Base-by-base conservation (phyloP, 352 stramenopile species). In the Phytophthora tubulina region DNA sequence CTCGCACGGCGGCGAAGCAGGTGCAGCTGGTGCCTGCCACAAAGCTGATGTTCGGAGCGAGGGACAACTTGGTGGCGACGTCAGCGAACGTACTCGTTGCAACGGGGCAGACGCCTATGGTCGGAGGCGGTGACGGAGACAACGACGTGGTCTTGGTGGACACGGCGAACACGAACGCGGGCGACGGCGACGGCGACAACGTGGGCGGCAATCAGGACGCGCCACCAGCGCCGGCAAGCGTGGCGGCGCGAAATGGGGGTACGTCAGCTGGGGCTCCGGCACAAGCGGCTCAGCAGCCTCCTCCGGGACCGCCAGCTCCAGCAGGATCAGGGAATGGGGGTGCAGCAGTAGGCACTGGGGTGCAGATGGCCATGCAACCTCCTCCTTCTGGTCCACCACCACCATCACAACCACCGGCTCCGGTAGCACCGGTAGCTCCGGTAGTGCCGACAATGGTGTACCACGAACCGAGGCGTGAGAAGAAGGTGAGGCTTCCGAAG, bases 391-490 rank as follows among this genome's bases (percentile, higher is more conserved):
- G 21, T 21, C 13, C 27, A 50, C 44, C 36, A 33, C 35, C 17
- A 8, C 17, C 6, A 4, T n/a, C n/a, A n/a, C n/a, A n/a, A n/a
- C n/a, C 7, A 21, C 10, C 35, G 9, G 35, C 27, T 15, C 52
- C 17, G 21, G 15, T 30, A 13, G 52, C 21, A 5, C 52, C 52
- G 38, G 15, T n/a, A 33, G 27, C 14, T 6, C 36, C 36, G 48
- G n/a, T 10, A 39, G 36, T 36, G 27, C 35, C 36, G 21, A 14
- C 36, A 33, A 21, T 60, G 52, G 13, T 60, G n/a, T 60, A 60
- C 13, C 17, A 15, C 9, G 36, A 14, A 41, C 30, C 52, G 35
- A 38, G 11, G 3, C 44, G 44, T 4, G 36, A 60, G 11, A n/a
- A 48, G 35, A 58, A 58, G 10, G 4, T 42, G 32, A 3, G 2